Conservation (phyloP, 805 yeast species). For the Candida tallmaniae region DNA sequence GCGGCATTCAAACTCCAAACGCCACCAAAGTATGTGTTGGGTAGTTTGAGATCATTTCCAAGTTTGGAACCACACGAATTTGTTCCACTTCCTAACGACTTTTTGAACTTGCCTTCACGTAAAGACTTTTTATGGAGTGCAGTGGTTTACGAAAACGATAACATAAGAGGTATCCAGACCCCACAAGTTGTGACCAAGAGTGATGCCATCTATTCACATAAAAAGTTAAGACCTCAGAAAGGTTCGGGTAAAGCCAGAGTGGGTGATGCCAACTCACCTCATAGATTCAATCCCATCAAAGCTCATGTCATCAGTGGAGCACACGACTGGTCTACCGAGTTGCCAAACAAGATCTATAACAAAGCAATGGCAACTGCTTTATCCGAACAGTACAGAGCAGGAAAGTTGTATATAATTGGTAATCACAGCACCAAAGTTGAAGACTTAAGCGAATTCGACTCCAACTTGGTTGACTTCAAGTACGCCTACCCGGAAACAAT, state of each 20-base stretch:
- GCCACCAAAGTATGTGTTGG: constrained; percentile 70
- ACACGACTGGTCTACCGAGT: constrained; percentile 75
- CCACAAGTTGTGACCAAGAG: constrained; percentile 83
- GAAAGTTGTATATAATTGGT: constrained; percentile 72
- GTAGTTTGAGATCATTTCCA: constrained; percentile 81
- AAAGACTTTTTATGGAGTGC: constrained; percentile 94
- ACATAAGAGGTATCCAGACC: constrained; percentile 75
- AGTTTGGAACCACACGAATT: constrained; percentile 79
- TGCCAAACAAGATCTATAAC: constrained; percentile 70
- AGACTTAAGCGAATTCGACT: constrained; percentile 16
- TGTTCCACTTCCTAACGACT: constrained; percentile 69
- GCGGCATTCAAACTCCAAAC: constrained; percentile 22
- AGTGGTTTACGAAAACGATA: constrained; percentile 86
- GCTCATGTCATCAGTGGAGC: constrained; percentile 91
- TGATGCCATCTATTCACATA: constrained; percentile 79
- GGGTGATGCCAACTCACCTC: constrained; percentile 95
- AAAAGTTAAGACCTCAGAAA: constrained; percentile 82
- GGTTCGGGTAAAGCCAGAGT: constrained; percentile 94
- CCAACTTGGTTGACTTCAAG: constrained; percentile 29
- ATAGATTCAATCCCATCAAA: constrained; percentile 81
- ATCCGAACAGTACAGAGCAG: constrained; percentile 73
- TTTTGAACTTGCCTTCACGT: constrained; percentile 73
- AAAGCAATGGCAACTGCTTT: constrained; percentile 79
- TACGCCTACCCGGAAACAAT: constrained; percentile 42
- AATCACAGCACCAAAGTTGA: constrained; percentile 10